Conservation (phyloP, 345 rosid species). For the Pistacia atlantica region DNA sequence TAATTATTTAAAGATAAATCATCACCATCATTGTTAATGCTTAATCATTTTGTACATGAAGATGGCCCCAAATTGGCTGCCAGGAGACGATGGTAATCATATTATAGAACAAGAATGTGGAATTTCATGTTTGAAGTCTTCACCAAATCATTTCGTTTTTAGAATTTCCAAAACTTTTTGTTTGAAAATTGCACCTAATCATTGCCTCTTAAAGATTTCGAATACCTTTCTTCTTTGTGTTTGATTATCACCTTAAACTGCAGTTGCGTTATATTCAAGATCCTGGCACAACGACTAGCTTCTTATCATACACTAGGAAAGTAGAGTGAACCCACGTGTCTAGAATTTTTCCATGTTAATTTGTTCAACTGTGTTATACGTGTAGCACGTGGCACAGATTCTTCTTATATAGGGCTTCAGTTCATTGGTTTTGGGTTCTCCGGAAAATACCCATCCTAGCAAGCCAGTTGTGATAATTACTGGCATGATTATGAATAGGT, state of each 20-base stretch:
- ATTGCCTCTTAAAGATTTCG: background rate
- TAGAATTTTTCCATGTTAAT: background rate
- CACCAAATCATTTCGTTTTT: constrained; percentile 14
- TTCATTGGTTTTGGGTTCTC: background rate
- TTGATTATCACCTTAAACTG: background rate
- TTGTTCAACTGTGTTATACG: background rate
- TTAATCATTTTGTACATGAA: constrained; percentile 12
- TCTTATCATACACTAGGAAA: background rate
- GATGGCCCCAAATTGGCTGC: constrained; percentile 13
- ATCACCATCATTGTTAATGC: constrained; percentile 7
- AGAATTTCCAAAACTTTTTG: background rate
- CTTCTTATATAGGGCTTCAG: background rate
- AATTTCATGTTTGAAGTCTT: constrained; percentile 8
- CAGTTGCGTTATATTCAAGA: background rate
- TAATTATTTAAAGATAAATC: background rate
- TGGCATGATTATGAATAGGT: too few relatives aligned
- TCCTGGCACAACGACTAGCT: background rate
- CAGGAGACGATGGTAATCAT: background rate
- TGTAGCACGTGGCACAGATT: constrained; percentile 13
- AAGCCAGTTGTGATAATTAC: background rate
- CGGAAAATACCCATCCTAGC: background rate
- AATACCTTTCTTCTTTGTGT: background rate
- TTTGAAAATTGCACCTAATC: constrained; percentile 7
- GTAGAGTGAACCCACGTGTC: background rate
- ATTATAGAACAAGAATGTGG: background rate